Percentiles rank a stretch among this genome's conserved stretches.
Conservation (phyloP, 306 rosid genomes). For the Castanea mollissima region DNA sequence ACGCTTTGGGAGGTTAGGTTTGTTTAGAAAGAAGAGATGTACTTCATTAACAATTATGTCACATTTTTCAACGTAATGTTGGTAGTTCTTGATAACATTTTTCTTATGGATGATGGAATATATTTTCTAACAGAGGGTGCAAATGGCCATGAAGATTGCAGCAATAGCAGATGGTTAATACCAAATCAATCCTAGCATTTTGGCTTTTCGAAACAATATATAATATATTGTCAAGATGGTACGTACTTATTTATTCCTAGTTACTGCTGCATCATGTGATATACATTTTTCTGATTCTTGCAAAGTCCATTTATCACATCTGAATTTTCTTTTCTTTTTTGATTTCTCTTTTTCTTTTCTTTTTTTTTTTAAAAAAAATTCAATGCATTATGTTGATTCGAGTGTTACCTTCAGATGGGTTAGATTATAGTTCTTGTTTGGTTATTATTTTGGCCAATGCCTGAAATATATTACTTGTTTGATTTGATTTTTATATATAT, state of each 20-base stretch:
- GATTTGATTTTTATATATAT: no score
- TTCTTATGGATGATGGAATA: no score
- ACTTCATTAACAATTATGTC: no score
- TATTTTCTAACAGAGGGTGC: neutral
- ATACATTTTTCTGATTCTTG: neutral
- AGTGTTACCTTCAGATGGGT: no score
- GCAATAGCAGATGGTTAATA: conserved; percentile 12
- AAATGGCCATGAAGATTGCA: conserved; percentile 28
- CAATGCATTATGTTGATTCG: no score
- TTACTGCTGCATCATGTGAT: neutral
- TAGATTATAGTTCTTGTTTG: no score
- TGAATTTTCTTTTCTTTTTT: neutral
- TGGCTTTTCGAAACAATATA: neutral
- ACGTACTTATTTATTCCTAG: neutral
- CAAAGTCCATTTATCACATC: neutral
- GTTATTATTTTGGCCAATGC: no score
- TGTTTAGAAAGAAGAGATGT: no score
- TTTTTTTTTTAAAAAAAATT: neutral
- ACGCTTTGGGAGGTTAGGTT: no score
- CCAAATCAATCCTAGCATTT: neutral
- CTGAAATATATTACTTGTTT: no score
- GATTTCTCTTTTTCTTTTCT: neutral
- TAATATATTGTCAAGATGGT: neutral
- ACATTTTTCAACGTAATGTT: no score
- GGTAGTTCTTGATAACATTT: no score